Conservation (phyloP, 805 yeast species). For the Yarrowia sp. region DNA sequence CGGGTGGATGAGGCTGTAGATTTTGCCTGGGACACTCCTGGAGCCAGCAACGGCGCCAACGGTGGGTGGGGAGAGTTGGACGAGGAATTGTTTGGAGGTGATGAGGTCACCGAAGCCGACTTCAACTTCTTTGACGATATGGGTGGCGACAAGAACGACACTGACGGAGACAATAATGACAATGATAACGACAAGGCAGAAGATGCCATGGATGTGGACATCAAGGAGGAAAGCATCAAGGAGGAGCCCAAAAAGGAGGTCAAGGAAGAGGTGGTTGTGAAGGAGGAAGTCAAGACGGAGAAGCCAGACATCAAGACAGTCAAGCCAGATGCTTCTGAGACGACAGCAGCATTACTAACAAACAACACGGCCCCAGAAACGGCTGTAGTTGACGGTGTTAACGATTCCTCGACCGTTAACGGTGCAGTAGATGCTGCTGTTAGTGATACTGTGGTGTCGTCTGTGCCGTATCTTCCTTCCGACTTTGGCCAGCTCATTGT, state of each 20-base stretch:
- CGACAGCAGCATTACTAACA: neutral
- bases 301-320: neutral
- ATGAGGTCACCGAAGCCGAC: conserved; percentile 44
- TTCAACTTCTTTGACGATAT: conserved; percentile 42
- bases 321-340: neutral
- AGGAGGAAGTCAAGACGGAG: neutral
- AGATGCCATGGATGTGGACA: neutral
- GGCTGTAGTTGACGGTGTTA: neutral
- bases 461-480: neutral
- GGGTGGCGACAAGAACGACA: neutral
- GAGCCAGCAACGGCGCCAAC: conserved; percentile 31
- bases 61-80: conserved; percentile 35
- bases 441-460: neutral
- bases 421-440: neutral
- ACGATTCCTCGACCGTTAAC: neutral
- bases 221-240: neutral
- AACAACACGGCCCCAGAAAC: neutral
- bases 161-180: neutral
- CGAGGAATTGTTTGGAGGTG: conserved; percentile 38
- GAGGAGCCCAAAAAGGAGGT: neutral
- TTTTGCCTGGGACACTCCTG: conserved; percentile 26
- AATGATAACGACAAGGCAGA: neutral
- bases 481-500: neutral
- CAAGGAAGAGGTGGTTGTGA: neutral
- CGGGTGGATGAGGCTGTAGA: conserved; percentile 23